Percentiles rank a stretch among this genome's conserved stretches.
phyloP scores from a whole-genome alignment of 2,329 filamentous ascomycete genomes.

The Penicillium sp. region DNA sequence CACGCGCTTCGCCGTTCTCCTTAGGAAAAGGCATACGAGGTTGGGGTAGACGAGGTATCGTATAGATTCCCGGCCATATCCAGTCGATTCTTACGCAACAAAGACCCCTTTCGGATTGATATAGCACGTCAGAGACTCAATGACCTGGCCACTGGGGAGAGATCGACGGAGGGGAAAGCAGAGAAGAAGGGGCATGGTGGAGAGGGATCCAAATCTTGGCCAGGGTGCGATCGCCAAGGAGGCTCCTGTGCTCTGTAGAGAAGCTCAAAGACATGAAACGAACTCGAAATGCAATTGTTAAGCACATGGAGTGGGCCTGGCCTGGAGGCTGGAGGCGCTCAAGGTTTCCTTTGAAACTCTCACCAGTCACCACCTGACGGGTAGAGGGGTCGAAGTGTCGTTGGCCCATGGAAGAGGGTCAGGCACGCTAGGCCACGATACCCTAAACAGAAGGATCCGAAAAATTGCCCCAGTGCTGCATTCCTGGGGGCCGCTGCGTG shows the following conservation, averaged over 20 bases:
- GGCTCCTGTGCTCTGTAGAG: background rate
- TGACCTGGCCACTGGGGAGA: background rate
- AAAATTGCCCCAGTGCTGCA: background rate
- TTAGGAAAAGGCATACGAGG: background rate
- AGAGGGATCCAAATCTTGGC: background rate
- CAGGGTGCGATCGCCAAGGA: background rate
- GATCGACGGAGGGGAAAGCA: background rate
- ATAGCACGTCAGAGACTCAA: background rate
- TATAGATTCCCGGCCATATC: background rate
- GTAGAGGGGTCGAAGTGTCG: background rate
- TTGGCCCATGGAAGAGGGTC: background rate
- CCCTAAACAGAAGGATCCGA: background rate
- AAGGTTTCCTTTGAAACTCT: background rate
- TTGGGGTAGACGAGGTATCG: background rate
- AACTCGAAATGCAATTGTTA: background rate
- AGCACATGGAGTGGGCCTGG: background rate
- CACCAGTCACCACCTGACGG: background rate
- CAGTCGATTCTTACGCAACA: background rate
- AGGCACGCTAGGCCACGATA: background rate
- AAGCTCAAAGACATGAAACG: background rate
- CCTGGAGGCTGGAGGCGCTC: background rate
- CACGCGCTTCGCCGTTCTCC: background rate
- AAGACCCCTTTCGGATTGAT: background rate
- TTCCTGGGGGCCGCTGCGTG: background rate
- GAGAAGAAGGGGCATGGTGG: background rate